Conservation (phyloP, 2,329 filamentous ascomycete genomes). For the Diplodia seriata region DNA sequence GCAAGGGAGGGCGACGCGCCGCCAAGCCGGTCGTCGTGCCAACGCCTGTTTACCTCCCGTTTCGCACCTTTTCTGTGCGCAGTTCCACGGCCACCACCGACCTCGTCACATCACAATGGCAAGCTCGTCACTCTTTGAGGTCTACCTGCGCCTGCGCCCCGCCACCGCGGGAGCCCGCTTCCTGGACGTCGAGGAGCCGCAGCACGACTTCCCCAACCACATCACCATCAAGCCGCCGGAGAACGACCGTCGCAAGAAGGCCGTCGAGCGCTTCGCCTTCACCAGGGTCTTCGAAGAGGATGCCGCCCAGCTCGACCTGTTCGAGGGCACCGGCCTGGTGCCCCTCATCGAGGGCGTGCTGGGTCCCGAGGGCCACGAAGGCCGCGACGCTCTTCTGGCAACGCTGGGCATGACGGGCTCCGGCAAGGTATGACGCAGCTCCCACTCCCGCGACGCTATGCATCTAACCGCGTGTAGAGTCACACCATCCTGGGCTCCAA, state of each 20-base stretch:
- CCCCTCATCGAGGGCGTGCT: slow-evolving; percentile 82
- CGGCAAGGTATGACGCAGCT: slow-evolving; percentile 77
- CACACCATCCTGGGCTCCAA: slow-evolving; percentile 94
- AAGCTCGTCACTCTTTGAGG: slow-evolving; percentile 77
- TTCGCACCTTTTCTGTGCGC: not conserved
- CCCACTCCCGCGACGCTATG: not conserved
- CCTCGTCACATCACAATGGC: slow-evolving; percentile 37
- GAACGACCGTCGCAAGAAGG: slow-evolving; percentile 80
- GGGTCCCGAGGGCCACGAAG: slow-evolving; percentile 73
- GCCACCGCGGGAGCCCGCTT: slow-evolving; percentile 68
- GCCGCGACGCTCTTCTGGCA: slow-evolving; percentile 86
- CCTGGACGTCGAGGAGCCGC: slow-evolving; percentile 72
- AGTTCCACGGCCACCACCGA: not conserved
- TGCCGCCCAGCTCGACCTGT: slow-evolving; percentile 83
- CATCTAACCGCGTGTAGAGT: slow-evolving; percentile 64
- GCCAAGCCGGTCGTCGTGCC: slow-evolving; percentile 15
- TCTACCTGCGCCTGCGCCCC: slow-evolving; percentile 79
- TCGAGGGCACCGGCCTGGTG: slow-evolving; percentile 77
- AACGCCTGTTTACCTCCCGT: slow-evolving; percentile 17
- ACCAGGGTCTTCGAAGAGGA: slow-evolving; percentile 91
- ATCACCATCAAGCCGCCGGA: slow-evolving; percentile 69
- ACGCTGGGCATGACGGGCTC: slow-evolving; percentile 94
- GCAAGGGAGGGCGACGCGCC: too few species aligned
- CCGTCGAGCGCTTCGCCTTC: slow-evolving; percentile 92
- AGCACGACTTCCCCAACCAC: slow-evolving; percentile 53